These are phyloP conservation scores for Diaporthe nobilis DNA, from an alignment of 2,329 filamentous ascomycete species.

Conservation along the genomic window DNA sequence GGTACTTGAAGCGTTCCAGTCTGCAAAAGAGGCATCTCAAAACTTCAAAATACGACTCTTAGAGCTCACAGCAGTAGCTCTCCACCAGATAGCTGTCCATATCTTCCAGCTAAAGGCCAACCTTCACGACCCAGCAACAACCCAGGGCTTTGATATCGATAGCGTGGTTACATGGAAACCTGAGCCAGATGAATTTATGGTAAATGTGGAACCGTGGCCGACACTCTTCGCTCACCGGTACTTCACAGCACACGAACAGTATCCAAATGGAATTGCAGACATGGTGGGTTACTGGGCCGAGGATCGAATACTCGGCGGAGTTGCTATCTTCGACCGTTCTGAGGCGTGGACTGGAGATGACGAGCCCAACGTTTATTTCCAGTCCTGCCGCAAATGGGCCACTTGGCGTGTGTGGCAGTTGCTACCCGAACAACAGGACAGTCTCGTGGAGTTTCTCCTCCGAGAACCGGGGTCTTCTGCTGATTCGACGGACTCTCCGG, in stretches of 20 bases:
- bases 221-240: slow-evolving; percentile 35
- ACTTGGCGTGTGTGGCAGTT: slow-evolving; percentile 29
- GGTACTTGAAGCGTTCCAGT: slow-evolving; percentile 38
- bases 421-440: neutral
- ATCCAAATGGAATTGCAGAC: slow-evolving; percentile 43
- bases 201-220: slow-evolving; percentile 6
- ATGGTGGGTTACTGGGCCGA: slow-evolving; percentile 45
- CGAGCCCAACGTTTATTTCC: slow-evolving; percentile 23
- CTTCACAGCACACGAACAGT: slow-evolving; percentile 38
- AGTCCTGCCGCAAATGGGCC: slow-evolving; percentile 5
- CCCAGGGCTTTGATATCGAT: slow-evolving; percentile 24
- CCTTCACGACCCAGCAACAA: slow-evolving; percentile 20
- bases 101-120: slow-evolving; percentile 35
- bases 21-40: slow-evolving; percentile 23
- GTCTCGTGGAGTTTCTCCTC: slow-evolving; percentile 1
- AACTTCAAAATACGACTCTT: slow-evolving; percentile 40
- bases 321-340: slow-evolving; percentile 42
- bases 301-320: slow-evolving; percentile 43
- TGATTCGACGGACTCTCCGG: neutral
- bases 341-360: neutral
- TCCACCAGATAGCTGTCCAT: slow-evolving; percentile 40
- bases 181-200: neutral
- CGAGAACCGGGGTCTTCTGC: neutral
- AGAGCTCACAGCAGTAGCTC: slow-evolving; percentile 40
- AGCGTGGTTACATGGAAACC: slow-evolving; percentile 35